Evolutionary conservation across 2,329 filamentous ascomycete genomes (phyloP).

Genomic region (Penicillium sp.): DNA sequence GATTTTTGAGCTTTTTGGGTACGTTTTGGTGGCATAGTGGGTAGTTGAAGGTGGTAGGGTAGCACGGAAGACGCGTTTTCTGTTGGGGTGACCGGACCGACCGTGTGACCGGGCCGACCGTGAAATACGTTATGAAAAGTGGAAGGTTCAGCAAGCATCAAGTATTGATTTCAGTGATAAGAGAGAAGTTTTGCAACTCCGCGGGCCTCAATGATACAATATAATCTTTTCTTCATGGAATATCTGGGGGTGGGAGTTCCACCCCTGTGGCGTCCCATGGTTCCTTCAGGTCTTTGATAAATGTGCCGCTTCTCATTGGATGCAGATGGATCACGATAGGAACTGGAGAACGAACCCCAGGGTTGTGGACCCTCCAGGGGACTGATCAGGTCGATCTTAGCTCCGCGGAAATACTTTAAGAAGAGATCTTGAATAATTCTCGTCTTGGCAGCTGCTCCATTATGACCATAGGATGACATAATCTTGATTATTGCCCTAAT

Average conservation of each 20-base stretch:
- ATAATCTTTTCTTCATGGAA: background rate
- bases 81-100: no score
- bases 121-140: no score
- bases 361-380: background rate
- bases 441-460: background rate
- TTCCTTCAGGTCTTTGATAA: slow-evolving; percentile 20
- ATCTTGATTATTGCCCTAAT: background rate
- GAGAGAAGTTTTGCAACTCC: slow-evolving; percentile 13
- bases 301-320: slow-evolving; percentile 24
- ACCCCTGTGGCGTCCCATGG: background rate
- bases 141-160: background rate
- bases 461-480: background rate
- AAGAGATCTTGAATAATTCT: background rate
- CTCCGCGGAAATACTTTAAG: slow-evolving; percentile 26
- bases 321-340: slow-evolving; percentile 12
- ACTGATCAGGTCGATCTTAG: slow-evolving; percentile 3
- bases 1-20: no score
- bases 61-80: no score
- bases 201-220: slow-evolving; percentile 9
- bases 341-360: background rate
- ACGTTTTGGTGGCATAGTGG: no score
- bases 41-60: no score
- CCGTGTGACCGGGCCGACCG: no score
- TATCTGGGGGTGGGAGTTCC: slow-evolving; percentile 1
- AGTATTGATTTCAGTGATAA: slow-evolving; percentile 5